Evolutionary conservation across 306 rosid species (phyloP), one percentile per base, ranked within the genome.

Genomic region (Lathyrus aphaca): DNA sequence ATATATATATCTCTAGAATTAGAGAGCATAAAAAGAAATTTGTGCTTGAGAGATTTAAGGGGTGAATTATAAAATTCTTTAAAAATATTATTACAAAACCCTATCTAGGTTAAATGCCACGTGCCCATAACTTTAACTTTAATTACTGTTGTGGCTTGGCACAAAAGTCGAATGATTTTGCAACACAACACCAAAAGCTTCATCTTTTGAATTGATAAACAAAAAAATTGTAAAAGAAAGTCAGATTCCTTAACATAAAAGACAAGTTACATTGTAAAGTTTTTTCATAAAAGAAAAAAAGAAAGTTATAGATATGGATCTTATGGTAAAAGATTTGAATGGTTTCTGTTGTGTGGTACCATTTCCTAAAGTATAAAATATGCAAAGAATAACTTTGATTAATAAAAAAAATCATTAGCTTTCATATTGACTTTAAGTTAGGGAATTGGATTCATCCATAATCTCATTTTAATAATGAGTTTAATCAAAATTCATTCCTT

Each of bases 371-470:
- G 77, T 64, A 25, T 5, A 46, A 3, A 38, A 55, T 49, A 65
- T 70, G 69, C 64, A 71, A 77, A 64, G 77, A 37, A 71, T 77
- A 32, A 55, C 49, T 64, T 64, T 65, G 64, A 18, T 77, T 27
- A 48, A 37, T 71, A 19, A 61, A 42, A 67, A 67, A 62, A 18
- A 23, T 29, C 15, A 51, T 19, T 21, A 30, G 9, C 30, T 10
- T 23, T 67, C 69, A 9, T 57, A 27, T 4, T 58, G 39, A 75
- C 50, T 67, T 30, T 39, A 18, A 56, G 23, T 60, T 21, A 19
- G 27, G 63, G 71, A 62, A 69, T 69, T 50, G 51, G 71, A 51
- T 69, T 69, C 76, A 15, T 11, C 30, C 17, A 4, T 18, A 19
- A 60, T 37, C 32, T 55, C 29, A 19, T 10, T 69, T 69, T 62